A percentile compares a stretch with the other conserved stretches of the same genome.
Conservation (phyloP, 768 basidiomycete genomes). For the Leccinum broughii region DNA sequence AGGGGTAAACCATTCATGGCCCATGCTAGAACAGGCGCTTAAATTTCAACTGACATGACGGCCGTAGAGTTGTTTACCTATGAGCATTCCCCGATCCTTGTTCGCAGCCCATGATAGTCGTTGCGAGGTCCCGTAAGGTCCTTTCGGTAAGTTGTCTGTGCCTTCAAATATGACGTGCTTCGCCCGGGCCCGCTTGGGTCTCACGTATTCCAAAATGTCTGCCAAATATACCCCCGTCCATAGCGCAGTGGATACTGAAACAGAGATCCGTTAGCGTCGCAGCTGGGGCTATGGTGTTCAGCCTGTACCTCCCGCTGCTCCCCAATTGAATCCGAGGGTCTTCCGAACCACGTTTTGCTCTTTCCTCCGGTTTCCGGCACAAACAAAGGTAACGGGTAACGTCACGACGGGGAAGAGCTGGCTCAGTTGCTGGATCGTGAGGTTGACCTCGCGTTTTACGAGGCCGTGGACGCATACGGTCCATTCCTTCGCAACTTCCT, state of each 20-base stretch:
- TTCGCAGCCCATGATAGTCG: constrained; percentile 46
- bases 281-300: background rate
- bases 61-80: constrained; percentile 27
- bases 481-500: constrained; percentile 42
- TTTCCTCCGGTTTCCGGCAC: constrained; percentile 65
- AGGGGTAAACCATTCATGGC: constrained; percentile 62
- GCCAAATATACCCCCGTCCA: constrained; percentile 61
- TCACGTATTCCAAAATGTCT: constrained; percentile 51
- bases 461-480: constrained; percentile 41
- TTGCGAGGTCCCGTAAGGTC: constrained; percentile 58
- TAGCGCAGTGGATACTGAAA: constrained; percentile 48
- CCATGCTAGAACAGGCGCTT: constrained; percentile 35
- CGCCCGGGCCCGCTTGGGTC: constrained; percentile 36
- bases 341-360: constrained; percentile 64
- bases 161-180: constrained; percentile 64
- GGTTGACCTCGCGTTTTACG: constrained; percentile 36
- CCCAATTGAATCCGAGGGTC: constrained; percentile 58
- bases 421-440: constrained; percentile 48
- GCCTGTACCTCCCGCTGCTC: constrained; percentile 41
- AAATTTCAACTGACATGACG: background rate
- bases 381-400: constrained; percentile 59
- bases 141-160: constrained; percentile 54
- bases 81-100: constrained; percentile 50
- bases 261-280: background rate
- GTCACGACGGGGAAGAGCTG: constrained; percentile 52